A percentile compares a stretch with the other conserved stretches of the same genome.
Conservation (phyloP, 2,329 filamentous ascomycete genomes). For the Fusarium guadeloupense region DNA sequence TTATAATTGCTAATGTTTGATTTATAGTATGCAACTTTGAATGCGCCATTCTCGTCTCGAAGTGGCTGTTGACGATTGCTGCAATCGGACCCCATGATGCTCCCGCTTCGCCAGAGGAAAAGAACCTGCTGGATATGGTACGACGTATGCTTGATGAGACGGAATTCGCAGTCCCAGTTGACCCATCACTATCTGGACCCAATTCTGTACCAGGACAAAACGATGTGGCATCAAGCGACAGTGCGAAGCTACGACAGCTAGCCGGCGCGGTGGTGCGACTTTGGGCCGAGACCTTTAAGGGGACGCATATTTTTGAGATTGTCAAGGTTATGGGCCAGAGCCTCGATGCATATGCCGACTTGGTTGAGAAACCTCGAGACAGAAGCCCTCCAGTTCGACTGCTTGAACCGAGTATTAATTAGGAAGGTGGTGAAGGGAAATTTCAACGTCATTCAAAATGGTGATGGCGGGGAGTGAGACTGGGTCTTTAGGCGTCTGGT, state of each 20-base stretch:
- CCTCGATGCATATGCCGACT: conserved; percentile 65
- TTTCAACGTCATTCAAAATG: background rate
- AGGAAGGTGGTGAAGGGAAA: background rate
- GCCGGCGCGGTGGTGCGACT: conserved; percentile 67
- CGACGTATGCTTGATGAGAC: conserved; percentile 69
- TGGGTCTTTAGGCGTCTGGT: conserved; percentile 16
- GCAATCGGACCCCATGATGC: conserved; percentile 61
- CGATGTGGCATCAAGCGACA: conserved; percentile 58
- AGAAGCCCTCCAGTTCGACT: conserved; percentile 48
- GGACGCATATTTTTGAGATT: conserved; percentile 68
- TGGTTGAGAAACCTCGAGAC: conserved; percentile 64
- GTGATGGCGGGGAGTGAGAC: background rate
- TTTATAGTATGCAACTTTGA: conserved; percentile 66
- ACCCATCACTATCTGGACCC: conserved; percentile 61
- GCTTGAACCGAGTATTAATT: conserved; percentile 38
- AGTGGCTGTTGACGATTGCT: conserved; percentile 67
- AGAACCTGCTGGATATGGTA: conserved; percentile 63
- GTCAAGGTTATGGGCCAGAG: conserved; percentile 66
- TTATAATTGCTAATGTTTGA: conserved; percentile 22
- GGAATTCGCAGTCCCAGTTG: conserved; percentile 68
- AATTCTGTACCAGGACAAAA: conserved; percentile 50
- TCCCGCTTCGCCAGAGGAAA: conserved; percentile 62
- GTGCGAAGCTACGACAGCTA: conserved; percentile 62
- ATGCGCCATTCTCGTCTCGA: conserved; percentile 68
- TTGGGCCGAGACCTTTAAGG: conserved; percentile 71